Base-by-base conservation (phyloP, 192 early-diverging fungal species). In the Backusella macrospora region DNA sequence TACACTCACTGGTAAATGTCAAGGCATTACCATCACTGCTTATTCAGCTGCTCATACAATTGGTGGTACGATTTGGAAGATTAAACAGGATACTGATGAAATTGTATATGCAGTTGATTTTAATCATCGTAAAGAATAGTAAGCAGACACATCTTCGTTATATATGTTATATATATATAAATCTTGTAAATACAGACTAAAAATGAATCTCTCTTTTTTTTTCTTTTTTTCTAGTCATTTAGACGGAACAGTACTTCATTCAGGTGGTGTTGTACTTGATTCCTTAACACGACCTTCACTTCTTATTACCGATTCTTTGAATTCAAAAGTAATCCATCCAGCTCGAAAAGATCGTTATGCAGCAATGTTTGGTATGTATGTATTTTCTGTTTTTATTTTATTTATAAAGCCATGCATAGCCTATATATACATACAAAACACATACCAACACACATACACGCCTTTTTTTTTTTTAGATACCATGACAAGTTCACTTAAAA, bases 91-190 rank as follows among this genome's bases (percentile, higher is more conserved):
- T 65, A 91, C 93, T 15, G 96, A 99, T 74, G 90, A 92, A 9
- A 93, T 99, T 68, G 84, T 98, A 5, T 99, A 99, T 76, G 96
- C 96, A 1, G 94, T 98, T 42, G 96, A 99, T 79, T 98, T 91
- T 77, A 99, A 98, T 78, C 95, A 98, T 77, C 86, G 89, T 47
- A 93, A 92, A 71, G 98, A 99, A 78, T 82, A 86, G 91, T 95
- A 91, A 64, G 81, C n/a, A n/a, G n/a, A n/a, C n/a, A n/a, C n/a
- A n/a, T n/a, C n/a, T n/a, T n/a, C n/a, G n/a, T n/a, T n/a, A n/a
- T n/a, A n/a, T n/a, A n/a, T n/a, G n/a, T n/a, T n/a, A n/a, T n/a
- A n/a, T n/a, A n/a, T n/a, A n/a, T n/a, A n/a, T n/a, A n/a, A n/a
- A n/a, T n/a, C n/a, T n/a, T n/a, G n/a, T n/a, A 34, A 34, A 34